Base-by-base conservation (phyloP, 78 protist species). In the Blattamonas nauphoetae region DNA sequence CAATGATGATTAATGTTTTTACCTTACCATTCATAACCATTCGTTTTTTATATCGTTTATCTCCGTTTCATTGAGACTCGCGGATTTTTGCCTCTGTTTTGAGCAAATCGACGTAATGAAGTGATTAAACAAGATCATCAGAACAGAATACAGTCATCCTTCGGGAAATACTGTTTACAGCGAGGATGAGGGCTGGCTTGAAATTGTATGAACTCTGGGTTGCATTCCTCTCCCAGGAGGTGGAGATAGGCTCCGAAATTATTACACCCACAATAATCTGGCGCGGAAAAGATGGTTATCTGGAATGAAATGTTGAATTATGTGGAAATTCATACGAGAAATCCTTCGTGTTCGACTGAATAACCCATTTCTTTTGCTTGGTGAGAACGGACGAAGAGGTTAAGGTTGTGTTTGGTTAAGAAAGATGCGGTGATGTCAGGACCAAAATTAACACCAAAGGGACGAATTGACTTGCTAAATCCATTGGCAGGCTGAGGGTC, bases 261-360 rank as follows among this genome's bases (percentile, higher is more conserved):
- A 5, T 5, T 79, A 6, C 6, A 4, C 33, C 6, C 43, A 21
- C 83, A 79, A 21, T 79, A 79, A 21, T 36, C 5, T 4, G 83
- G 83, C 41, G 83, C 83, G 41, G 43, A 33, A 21, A 79, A 79
- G 41, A 79, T 11, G 41, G 83, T 79, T 6, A 79, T 79, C 83
- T 79, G 6, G 6, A 79, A 38, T 33, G 21, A 32, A 79, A 32
- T 79, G 11, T 29, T 29, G 21, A 55, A 55, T 11, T 79, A 38
- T 32, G 6, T 79, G 21, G n/a, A n/a, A n/a, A n/a, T 80, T 80
- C 84, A 80, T 80, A 36, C 45, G 21, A 80, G 45, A 42, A 29
- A 11, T 11, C 45, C 84, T 11, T 80, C 45, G 45, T 80, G 84
- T 21, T 80, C 84, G 11, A 42, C 84, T 29, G 84, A 29, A 80